Evolutionary conservation across 2,329 filamentous ascomycete species (phyloP), one percentile per base, ranked within the genome.

Genomic region (Aphanoascus verrucosus): DNA sequence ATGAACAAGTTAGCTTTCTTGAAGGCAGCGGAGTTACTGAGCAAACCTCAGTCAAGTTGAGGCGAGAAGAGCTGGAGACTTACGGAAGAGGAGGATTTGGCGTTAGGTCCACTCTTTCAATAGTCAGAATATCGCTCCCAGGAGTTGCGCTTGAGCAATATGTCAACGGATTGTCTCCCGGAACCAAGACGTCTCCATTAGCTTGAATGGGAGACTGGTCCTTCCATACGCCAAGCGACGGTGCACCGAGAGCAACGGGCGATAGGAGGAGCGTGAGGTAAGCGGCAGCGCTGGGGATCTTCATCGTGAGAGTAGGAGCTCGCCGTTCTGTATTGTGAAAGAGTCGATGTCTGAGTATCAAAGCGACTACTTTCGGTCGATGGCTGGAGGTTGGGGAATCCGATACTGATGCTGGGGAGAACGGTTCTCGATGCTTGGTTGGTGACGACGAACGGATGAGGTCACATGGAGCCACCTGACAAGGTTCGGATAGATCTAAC

Each of bases 51-150:
- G 20, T n/a, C 15, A 14, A 17, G 38, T 2, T 35, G 7, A 49
- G 43, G 62, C 50, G 15, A 1, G 31, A 38, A 34, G 12, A 23
- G 2, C 12, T 32, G 40, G 43, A n/a, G 31, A 79, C 86, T 65
- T 82, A 97, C 91, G 89, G 77, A 66, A 80, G 67, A 35, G 93
- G 93, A 56, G 91, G 93, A 70, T 96, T 97, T 12, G 93, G 93
- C 35, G 70, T 66, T 54, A 98, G 72, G 63, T 96, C 83, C 54
- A 97, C 88, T 45, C 79, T 80, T 59, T 89, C 76, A 63, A 98
- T 89, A 42, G 74, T 72, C 61, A 96, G 74, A 54, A 90, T 78
- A 67, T 96, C 82, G 49, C 81, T 69, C 47, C 71, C 70, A 55
- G 87, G 86, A 57, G 86, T 78, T 55, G 74, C 72, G 60, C 93